These are phyloP conservation scores for Phyllosticta paracitricarpa DNA, from an alignment of 2,329 filamentous ascomycete genomes.

Conservation along the genomic window DNA sequence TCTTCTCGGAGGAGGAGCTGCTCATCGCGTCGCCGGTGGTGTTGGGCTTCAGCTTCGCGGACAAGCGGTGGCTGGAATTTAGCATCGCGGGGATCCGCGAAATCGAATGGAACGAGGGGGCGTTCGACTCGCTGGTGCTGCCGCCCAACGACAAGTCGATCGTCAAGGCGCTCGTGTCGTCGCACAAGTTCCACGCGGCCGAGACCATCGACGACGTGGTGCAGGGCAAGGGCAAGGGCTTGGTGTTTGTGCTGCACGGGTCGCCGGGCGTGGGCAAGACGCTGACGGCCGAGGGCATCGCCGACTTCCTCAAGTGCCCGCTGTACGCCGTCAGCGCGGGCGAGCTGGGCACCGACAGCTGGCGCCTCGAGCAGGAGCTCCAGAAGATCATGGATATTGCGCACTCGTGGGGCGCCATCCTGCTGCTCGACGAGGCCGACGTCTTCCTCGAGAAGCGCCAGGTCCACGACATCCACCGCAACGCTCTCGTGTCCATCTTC, in stretches of 20 bases:
- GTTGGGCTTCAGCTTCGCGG: conserved; percentile 75
- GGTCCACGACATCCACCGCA: conserved; percentile 74
- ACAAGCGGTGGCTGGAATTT: conserved; percentile 88
- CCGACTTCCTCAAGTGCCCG: conserved; percentile 70
- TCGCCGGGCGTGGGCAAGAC: conserved; percentile 85
- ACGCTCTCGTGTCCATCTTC: conserved; percentile 80
- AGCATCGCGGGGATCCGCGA: conserved; percentile 68
- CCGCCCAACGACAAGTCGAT: conserved; percentile 50
- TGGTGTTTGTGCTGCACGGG: conserved; percentile 73
- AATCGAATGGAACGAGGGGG: conserved; percentile 74
- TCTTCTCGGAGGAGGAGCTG: conserved; percentile 74
- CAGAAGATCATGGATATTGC: conserved; percentile 80
- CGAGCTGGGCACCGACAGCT: conserved; percentile 69
- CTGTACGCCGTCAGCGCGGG: conserved; percentile 76
- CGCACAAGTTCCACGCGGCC: conserved; percentile 71
- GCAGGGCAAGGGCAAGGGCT: conserved; percentile 71
- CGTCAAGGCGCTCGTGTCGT: conserved; percentile 72
- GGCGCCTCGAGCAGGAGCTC: conserved; percentile 63
- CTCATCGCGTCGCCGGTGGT: conserved; percentile 76
- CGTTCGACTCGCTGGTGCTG: conserved; percentile 74
- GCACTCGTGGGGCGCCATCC: conserved; percentile 74
- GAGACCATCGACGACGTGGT: conserved; percentile 68
- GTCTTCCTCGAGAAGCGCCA: conserved; percentile 63
- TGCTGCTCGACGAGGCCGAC: conserved; percentile 68
- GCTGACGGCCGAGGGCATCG: conserved; percentile 76